Base-by-base conservation (phyloP, 768 basidiomycete genomes). In the Pleurotus giganteus region DNA sequence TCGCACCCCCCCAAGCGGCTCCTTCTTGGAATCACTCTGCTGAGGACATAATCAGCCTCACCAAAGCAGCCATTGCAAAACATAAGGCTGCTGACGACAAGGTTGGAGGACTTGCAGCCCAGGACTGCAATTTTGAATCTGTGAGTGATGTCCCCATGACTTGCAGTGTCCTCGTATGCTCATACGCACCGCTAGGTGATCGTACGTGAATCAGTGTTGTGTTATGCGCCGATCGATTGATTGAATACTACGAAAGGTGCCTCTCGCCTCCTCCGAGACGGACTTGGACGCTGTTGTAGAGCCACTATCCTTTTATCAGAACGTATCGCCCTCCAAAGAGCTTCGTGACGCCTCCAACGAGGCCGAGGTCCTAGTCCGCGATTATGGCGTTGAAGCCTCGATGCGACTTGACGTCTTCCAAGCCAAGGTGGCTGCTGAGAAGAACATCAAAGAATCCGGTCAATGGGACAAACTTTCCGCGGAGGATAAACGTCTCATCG, bases 321-420 rank as follows among this genome's bases (percentile, higher is more conserved):
- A 92, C 60, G 90, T 94, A 24, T 88, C 89, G 24, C 73, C 84
- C 1, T 74, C 77, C 53, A 85, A 91, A 65, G 82, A 79, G 39
- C 78, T 94, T n/a, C 82, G 92, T 1, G 91, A 94, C 64, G 89
- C 90, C 1, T 86, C 89, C 3, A 90, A 83, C 53, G 79, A 80
- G 36, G 86, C 87, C 2, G 89, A 93, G 65, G 77, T 81, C n/a
- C 72, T 82, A 28, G 71, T 85, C 15, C 83, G 86, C 53, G 83
- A 91, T 60, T 92, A 82, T 60, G 74, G 74, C 23, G 88, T 93
- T 52, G 89, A 94, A 63, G 75, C 81, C 0, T 86, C 85, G 12
- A 91, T 93, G 88, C 83, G 91, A 11, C 65, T 86, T 46, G 93
- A 95, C 63, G 79, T 94, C 45, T 94, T 80, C 75, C 73, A 81